phyloP scores from a whole-genome alignment of 2,329 filamentous ascomycete genomes.

The Mycocentrospora acerina region DNA sequence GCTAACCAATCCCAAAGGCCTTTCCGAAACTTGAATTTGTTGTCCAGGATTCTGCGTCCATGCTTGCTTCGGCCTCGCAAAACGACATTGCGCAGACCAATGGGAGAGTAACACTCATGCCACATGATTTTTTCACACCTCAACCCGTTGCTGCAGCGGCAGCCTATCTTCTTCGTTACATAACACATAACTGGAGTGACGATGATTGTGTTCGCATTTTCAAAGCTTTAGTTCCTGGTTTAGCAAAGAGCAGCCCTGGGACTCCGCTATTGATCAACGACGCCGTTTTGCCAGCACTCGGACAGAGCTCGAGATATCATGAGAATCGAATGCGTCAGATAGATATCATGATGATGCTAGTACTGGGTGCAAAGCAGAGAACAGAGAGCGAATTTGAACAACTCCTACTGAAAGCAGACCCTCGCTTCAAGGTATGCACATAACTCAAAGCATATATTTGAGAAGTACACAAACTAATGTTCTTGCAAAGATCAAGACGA shows the following conservation, averaged over 20 bases:
- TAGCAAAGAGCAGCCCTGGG: conserved; percentile 26
- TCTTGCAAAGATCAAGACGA: conserved; percentile 9
- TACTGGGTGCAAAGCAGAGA: conserved; percentile 24
- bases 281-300: conserved; percentile 28
- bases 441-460: neutral
- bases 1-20: conserved; percentile 4
- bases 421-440: conserved; percentile 11
- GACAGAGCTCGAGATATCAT: conserved; percentile 14
- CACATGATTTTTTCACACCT: conserved; percentile 23
- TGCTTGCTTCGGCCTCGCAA: conserved; percentile 11
- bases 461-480: conserved; percentile 2
- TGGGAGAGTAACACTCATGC: conserved; percentile 20
- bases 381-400: conserved; percentile 14
- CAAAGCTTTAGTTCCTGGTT: conserved; percentile 33
- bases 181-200: conserved; percentile 47
- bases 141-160: conserved; percentile 27
- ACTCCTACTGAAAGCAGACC: conserved; percentile 14
- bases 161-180: conserved; percentile 43
- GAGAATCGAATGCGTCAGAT: conserved; percentile 32
- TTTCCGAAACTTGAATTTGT: conserved; percentile 17
- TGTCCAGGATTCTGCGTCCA: conserved; percentile 19
- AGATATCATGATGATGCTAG: conserved; percentile 35
- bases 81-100: conserved; percentile 13
- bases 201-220: conserved; percentile 41
- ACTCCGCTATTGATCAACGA: conserved; percentile 40